Conservation (phyloP, 169 alveolate genomes). For the Blepharisma undulans region DNA sequence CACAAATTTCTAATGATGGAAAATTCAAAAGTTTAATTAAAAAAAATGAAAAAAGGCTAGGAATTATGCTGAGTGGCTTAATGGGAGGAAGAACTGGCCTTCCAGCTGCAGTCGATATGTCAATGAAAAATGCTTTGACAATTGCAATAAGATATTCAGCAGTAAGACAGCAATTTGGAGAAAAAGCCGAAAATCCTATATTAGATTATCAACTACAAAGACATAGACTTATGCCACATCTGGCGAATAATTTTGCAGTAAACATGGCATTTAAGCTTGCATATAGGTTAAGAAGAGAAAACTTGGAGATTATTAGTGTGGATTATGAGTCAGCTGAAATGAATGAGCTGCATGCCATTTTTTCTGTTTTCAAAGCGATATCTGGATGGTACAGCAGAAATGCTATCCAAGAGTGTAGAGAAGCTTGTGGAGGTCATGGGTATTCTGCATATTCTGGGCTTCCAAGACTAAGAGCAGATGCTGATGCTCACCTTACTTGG, state of each 20-base stretch:
- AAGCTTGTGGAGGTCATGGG: constrained; percentile 62
- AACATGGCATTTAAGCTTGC: neutral
- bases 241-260: constrained; percentile 21
- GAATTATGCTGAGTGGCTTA: neutral
- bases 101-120: neutral
- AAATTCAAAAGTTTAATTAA: neutral
- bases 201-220: constrained; percentile 40
- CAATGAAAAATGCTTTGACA: neutral
- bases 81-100: neutral
- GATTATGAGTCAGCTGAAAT: neutral
- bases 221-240: constrained; percentile 37
- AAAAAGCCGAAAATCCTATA: constrained; percentile 14
- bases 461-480: neutral
- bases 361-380: constrained; percentile 33
- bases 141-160: constrained; percentile 32
- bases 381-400: constrained; percentile 26
- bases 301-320: neutral
- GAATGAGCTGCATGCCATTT: constrained; percentile 31
- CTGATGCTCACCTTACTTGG: constrained; percentile 57
- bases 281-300: neutral
- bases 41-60: constrained; percentile 3
- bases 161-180: constrained; percentile 29
- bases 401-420: constrained; percentile 28
- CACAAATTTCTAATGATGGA: constrained; percentile 65
- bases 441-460: constrained; percentile 47